phyloP scores from a whole-genome alignment of 306 rosid genomes.

The Lathyrus sativus region DNA sequence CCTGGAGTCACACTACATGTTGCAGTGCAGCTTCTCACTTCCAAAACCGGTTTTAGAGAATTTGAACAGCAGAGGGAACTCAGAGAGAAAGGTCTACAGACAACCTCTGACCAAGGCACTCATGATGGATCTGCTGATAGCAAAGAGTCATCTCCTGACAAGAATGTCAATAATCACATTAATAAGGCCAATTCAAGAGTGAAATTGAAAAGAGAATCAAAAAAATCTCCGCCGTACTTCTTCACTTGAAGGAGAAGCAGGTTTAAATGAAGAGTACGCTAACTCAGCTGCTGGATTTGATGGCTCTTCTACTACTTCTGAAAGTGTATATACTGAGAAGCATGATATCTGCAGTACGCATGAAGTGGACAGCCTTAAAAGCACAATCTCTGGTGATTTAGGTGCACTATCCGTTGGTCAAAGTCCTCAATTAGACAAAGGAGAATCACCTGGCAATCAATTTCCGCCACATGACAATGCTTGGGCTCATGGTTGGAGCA shows the following conservation, averaged over 20 bases:
- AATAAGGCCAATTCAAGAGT: constrained; percentile 73
- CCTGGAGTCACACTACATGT: constrained; percentile 83
- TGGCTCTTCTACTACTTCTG: constrained; percentile 91
- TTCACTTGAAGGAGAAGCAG: constrained; percentile 64
- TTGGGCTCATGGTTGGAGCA: constrained; percentile 75
- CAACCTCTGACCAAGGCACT: constrained; percentile 70
- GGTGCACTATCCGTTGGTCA: constrained; percentile 64
- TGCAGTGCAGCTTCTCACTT: constrained; percentile 95
- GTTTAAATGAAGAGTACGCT: constrained; percentile 70
- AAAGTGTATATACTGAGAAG: constrained; percentile 80
- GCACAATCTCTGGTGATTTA: constrained; percentile 66
- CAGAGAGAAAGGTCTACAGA: constrained; percentile 85
- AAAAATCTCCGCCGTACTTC: constrained; percentile 47
- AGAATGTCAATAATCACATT: constrained; percentile 61
- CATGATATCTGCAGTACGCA: constrained; percentile 67
- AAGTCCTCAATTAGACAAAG: constrained; percentile 71
- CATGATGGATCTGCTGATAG: constrained; percentile 67
- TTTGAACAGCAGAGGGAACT: constrained; percentile 99
- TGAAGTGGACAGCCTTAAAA: constrained; percentile 82
- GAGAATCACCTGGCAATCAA: constrained; percentile 57
- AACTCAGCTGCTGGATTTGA: constrained; percentile 83
- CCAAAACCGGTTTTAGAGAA: constrained; percentile 99
- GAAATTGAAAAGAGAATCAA: constrained; percentile 65
- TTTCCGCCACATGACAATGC: constrained; percentile 57
- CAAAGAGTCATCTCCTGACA: constrained; percentile 63